A percentile compares a stretch with the other conserved stretches of the same genome.
Evolutionary conservation across 2,329 filamentous ascomycete genomes (phyloP).

Genomic region (Erysiphe pulchra): DNA sequence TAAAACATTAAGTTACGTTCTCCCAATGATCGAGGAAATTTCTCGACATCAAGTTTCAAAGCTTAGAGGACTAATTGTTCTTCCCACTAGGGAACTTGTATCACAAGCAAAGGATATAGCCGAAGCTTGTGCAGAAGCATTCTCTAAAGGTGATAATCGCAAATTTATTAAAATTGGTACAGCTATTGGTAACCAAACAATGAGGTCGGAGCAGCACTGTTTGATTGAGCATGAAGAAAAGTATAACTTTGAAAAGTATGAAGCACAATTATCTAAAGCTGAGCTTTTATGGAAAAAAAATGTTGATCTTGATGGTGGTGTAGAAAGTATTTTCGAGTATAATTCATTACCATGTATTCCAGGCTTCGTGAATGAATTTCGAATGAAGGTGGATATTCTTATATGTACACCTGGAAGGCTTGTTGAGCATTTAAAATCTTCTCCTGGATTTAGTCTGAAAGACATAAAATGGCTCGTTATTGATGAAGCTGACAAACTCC

Average conservation of each 20-base stretch:
- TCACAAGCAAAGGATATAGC: conserved; percentile 60
- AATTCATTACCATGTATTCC: conserved; percentile 19
- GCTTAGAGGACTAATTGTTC: conserved; percentile 57
- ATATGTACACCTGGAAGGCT: conserved; percentile 80
- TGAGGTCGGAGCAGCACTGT: conserved; percentile 36
- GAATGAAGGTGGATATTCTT: conserved; percentile 60
- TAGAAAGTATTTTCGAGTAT: conserved; percentile 13
- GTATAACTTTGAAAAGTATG: conserved; percentile 40
- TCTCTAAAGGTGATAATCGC: conserved; percentile 21
- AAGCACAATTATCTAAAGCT: conserved; percentile 16
- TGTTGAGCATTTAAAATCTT: conserved; percentile 71
- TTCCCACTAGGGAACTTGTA: conserved; percentile 78
- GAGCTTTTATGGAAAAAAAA: conserved; percentile 21
- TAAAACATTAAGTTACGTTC: conserved; percentile 75
- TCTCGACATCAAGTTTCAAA: conserved; percentile 35
- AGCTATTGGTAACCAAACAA: conserved; percentile 54
- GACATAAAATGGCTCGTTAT: conserved; percentile 71
- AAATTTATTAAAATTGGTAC: conserved; percentile 57
- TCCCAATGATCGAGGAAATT: conserved; percentile 62
- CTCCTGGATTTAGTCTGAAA: conserved; percentile 54
- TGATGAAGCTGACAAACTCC: conserved; percentile 77
- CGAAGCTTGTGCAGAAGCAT: conserved; percentile 43
- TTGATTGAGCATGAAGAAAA: conserved; percentile 37
- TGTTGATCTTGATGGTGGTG: conserved; percentile 19
- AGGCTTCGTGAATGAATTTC: conserved; percentile 36